Evolutionary conservation across 208 protist genomes (phyloP), one percentile per base, ranked within the genome.

Genomic region (Leishmania mexicana): DNA sequence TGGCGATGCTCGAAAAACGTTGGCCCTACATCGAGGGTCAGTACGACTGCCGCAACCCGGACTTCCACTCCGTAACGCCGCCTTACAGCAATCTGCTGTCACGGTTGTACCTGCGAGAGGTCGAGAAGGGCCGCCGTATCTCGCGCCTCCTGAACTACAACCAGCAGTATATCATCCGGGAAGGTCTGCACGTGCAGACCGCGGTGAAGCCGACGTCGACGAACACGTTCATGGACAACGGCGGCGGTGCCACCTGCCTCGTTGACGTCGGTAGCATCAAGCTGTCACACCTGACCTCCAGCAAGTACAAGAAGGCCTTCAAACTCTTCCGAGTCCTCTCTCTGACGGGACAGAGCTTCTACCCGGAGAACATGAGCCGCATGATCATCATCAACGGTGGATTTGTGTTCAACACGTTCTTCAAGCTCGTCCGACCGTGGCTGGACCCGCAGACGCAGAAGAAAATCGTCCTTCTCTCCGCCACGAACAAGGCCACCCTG

Each of bases 371-470:
- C 78, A 90, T 94, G 87, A 75, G 74, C n/a, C 81, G 81, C 54
- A 87, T 94, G 82, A 89, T 94, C 60, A 89, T 94, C 74, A 64
- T 90, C 54, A 94, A 94, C 76, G 88, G 87, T 38, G 90, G 90
- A 38, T 89, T 88, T 49, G 75, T 91, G 24, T 91, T 92, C 72
- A 85, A 78, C 57, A 77, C 87, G 68, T 31, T 91, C 65, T 94
- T 86, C 81, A 94, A 94, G 83, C 51, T 92, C 15, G 67, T 94
- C 54, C 80, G 80, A 10, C 82, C 85, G 38, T 90, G 85, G 87
- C 85, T 94, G 31, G 90, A 94, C 86, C 84, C 87, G 5, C 87
- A 90, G 79, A 92, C 87, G 54, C 87, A 91, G 87, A 74, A 85
- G 80, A 94, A 94, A 78, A 90, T 94, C 49, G 40, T 87, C 4